These are phyloP conservation scores for Incumbomyces delicatus DNA, from an alignment of 2,329 filamentous ascomycete genomes.

Conservation along the genomic window DNA sequence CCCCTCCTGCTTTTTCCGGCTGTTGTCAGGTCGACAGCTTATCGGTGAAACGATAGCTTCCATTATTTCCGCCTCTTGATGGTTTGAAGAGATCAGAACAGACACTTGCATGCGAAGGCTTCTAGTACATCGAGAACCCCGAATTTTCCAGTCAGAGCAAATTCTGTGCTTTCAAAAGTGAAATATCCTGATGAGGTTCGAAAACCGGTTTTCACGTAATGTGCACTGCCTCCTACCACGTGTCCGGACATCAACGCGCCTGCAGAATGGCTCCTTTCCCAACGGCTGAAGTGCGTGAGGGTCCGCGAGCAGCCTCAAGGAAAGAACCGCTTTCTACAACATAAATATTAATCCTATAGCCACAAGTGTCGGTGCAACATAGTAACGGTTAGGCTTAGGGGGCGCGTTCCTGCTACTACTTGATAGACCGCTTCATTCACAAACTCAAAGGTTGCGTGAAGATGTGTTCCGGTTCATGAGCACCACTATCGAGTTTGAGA, in stretches of 20 bases:
- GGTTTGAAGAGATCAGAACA: neutral
- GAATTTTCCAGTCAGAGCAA: too few species aligned
- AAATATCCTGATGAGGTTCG: neutral
- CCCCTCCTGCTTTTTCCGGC: constrained; percentile 1
- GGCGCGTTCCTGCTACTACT: too few species aligned
- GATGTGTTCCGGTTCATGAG: too few species aligned
- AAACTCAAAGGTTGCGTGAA: too few species aligned
- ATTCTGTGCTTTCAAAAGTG: too few species aligned
- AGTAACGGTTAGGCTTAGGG: neutral
- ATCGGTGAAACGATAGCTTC: neutral
- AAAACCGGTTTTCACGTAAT: constrained; percentile 1
- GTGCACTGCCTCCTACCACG: neutral
- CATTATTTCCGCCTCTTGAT: neutral
- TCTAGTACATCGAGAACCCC: too few species aligned
- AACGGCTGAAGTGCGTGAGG: neutral
- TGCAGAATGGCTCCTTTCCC: neutral
- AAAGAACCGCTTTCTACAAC: neutral
- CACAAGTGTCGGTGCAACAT: neutral
- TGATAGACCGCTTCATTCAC: too few species aligned
- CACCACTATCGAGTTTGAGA: too few species aligned
- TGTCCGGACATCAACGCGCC: constrained; percentile 4
- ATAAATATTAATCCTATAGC: neutral
- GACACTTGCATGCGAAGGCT: neutral
- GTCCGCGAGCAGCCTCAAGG: neutral
- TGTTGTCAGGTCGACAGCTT: neutral